phyloP scores from a whole-genome alignment of 495 filamentous ascomycete species.

The Evansstolkia leycettana region DNA sequence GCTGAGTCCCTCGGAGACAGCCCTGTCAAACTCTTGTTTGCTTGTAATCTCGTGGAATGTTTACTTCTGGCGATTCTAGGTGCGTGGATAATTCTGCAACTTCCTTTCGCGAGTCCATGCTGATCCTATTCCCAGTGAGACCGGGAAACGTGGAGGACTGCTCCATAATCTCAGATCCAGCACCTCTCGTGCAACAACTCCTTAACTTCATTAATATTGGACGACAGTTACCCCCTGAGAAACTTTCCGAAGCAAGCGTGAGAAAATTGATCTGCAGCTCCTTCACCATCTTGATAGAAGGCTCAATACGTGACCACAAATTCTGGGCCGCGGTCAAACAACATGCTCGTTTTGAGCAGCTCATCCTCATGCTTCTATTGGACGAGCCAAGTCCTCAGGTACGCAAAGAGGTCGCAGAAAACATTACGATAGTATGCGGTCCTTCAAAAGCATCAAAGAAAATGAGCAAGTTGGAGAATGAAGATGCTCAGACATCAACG shows the following conservation, averaged over 20 bases:
- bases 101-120: not conserved
- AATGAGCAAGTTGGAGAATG: conserved; percentile 4
- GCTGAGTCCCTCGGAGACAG: conserved; percentile 8
- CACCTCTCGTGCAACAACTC: conserved; percentile 16
- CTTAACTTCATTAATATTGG: conserved; percentile 19
- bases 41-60: conserved; percentile 24
- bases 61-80: conserved; percentile 19
- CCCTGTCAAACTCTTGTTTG: conserved; percentile 16
- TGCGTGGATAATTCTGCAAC: conserved; percentile 1
- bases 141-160: conserved; percentile 3
- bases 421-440: conserved; percentile 21
- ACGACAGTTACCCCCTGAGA: conserved; percentile 4
- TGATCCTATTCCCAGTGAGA: conserved; percentile 7
- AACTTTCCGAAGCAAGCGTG: conserved; percentile 5
- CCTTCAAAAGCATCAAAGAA: conserved; percentile 17
- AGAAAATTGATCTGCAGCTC: conserved; percentile 36
- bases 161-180: conserved; percentile 9
- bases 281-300: conserved; percentile 54
- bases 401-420: conserved; percentile 24
- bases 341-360: conserved; percentile 24
- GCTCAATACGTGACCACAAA: conserved; percentile 41
- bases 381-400: conserved; percentile 20
- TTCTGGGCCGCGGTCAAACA: conserved; percentile 50
- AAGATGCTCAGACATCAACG: conserved; percentile 4
- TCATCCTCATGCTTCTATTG: conserved; percentile 26